Conservation (phyloP, 108 stramenopile species). For the Cyclotella distinguenda region DNA sequence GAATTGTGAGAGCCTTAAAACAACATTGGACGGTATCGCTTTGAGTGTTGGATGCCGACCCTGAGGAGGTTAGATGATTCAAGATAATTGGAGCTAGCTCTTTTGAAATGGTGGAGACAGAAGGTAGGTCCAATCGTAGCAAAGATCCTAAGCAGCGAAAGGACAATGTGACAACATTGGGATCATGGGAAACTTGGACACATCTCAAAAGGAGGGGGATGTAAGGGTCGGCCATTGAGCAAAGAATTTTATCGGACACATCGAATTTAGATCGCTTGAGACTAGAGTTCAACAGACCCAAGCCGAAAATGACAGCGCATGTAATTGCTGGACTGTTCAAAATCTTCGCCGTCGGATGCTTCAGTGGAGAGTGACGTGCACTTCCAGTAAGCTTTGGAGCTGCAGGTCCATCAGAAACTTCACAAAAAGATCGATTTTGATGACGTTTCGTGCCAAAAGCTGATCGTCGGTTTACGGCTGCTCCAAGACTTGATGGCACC, state of each 20-base stretch:
- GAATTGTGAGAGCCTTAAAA: conserved; percentile 84
- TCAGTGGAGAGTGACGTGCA: conserved; percentile 52
- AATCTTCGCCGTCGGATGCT: conserved; percentile 19
- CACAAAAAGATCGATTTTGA: conserved; percentile 42
- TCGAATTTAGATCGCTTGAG: conserved; percentile 69
- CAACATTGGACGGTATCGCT: conserved; percentile 88
- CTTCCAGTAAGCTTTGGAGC: conserved; percentile 88
- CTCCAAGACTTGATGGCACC: conserved; percentile 65
- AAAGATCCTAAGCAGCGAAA: conserved; percentile 78
- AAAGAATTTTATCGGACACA: conserved; percentile 39
- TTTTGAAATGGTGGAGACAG: conserved; percentile 57
- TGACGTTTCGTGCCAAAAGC: conserved; percentile 58
- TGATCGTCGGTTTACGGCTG: conserved; percentile 41
- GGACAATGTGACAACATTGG: conserved; percentile 73
- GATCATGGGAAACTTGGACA: conserved; percentile 69
- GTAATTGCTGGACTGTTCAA: conserved; percentile 75
- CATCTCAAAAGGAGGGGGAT: conserved; percentile 78
- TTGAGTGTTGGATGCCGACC: conserved; percentile 60
- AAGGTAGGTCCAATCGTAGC: conserved; percentile 79
- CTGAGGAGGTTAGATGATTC: conserved; percentile 61
- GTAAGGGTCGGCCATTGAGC: conserved; percentile 81
- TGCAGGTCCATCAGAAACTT: conserved; percentile 71
- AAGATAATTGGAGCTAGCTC: conserved; percentile 73
- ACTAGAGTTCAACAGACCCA: conserved; percentile 74
- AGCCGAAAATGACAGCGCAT: conserved; percentile 83